Conservation (phyloP, 2,329 filamentous ascomycete genomes). For the Fusarium albidum region DNA sequence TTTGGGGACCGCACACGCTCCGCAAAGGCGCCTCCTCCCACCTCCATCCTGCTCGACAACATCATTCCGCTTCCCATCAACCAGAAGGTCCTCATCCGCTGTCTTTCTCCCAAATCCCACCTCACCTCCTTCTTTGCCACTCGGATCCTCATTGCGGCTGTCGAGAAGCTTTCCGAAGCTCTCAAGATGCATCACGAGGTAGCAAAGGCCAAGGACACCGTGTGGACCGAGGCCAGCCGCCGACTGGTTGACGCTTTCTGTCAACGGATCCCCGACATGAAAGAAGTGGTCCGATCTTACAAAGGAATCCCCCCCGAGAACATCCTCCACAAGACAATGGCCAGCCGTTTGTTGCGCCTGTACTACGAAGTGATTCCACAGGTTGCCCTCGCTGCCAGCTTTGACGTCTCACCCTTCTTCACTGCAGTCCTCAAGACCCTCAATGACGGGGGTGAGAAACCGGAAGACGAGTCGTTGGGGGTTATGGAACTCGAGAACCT, state of each 20-base stretch:
- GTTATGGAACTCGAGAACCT: slow-evolving; percentile 83
- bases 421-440: slow-evolving; percentile 72
- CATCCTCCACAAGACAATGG: slow-evolving; percentile 77
- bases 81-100: slow-evolving; percentile 80
- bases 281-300: slow-evolving; percentile 79
- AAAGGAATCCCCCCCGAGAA: slow-evolving; percentile 73
- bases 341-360: slow-evolving; percentile 79
- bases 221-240: slow-evolving; percentile 76
- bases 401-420: slow-evolving; percentile 84
- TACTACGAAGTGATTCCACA: slow-evolving; percentile 87
- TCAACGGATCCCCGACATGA: slow-evolving; percentile 80
- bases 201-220: slow-evolving; percentile 44
- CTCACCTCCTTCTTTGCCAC: slow-evolving; percentile 86
- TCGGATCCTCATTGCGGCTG: slow-evolving; percentile 78
- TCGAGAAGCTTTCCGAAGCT: slow-evolving; percentile 77
- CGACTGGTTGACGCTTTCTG: slow-evolving; percentile 79
- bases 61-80: slow-evolving; percentile 84
- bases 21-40: slow-evolving; percentile 76
- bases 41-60: slow-evolving; percentile 82
- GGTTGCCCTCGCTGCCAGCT: slow-evolving; percentile 81
- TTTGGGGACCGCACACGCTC: slow-evolving; percentile 74
- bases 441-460: slow-evolving; percentile 61
- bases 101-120: slow-evolving; percentile 78
- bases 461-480: slow-evolving; percentile 61
- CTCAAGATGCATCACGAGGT: slow-evolving; percentile 67